These are phyloP conservation scores for Cornus florida DNA, from an alignment of 148 eudicot genomes.

Conservation along the genomic window DNA sequence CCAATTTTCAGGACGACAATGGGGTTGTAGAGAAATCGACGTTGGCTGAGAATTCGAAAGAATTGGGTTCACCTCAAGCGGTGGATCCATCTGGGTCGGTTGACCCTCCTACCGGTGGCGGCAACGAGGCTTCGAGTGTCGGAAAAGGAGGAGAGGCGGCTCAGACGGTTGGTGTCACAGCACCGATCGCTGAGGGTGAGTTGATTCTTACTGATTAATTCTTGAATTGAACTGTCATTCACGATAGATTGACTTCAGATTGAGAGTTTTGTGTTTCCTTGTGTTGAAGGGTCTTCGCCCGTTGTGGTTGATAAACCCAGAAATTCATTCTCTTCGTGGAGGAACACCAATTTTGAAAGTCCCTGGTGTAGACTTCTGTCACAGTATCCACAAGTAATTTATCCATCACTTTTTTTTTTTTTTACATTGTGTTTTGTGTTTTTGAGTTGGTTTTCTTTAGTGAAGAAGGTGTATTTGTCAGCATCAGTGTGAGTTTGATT, in stretches of 20 bases:
- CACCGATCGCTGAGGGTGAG: conserved; percentile 49
- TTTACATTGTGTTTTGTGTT: not conserved
- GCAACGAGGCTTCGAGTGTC: conserved; percentile 19
- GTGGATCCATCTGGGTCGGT: conserved; percentile 31
- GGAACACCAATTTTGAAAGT: conserved; percentile 31
- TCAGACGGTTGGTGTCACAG: conserved; percentile 27
- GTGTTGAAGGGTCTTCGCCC: conserved; percentile 35
- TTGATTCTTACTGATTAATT: not conserved
- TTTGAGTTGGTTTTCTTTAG: not conserved
- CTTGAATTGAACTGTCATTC: not conserved
- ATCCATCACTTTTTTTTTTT: too few species aligned
- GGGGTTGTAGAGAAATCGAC: conserved; percentile 43
- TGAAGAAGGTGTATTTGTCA: not conserved
- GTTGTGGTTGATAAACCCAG: conserved; percentile 36
- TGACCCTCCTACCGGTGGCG: conserved; percentile 20
- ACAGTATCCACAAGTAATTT: conserved; percentile 57
- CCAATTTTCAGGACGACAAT: conserved; percentile 43
- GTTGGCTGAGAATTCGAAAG: conserved; percentile 57
- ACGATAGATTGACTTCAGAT: not conserved
- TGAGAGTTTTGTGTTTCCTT: conserved; percentile 8
- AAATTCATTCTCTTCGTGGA: conserved; percentile 45
- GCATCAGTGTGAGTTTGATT: not conserved
- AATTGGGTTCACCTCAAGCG: conserved; percentile 30
- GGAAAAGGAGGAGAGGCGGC: conserved; percentile 35
- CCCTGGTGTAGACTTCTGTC: conserved; percentile 90